phyloP scores from a whole-genome alignment of 1,284 basidiomycete species.

The Puccinia coronata region DNA sequence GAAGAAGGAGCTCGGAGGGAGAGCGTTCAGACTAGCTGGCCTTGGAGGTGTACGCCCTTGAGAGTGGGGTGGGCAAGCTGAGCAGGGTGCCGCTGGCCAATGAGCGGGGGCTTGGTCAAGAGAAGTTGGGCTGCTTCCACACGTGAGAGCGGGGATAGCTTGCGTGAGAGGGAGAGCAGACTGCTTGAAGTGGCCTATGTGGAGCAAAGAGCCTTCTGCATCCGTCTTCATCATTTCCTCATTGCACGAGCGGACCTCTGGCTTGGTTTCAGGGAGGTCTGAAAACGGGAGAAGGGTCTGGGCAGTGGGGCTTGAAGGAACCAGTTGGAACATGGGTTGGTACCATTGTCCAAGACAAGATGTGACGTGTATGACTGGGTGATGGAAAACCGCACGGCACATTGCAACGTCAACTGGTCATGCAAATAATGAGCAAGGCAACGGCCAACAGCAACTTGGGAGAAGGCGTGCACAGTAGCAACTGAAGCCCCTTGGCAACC shows the following conservation, averaged over 20 bases:
- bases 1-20: slow-evolving; percentile 27
- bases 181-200: slow-evolving; percentile 12
- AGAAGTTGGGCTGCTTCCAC: slow-evolving; percentile 24
- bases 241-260: slow-evolving; percentile 15
- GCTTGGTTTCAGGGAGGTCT: slow-evolving; percentile 20
- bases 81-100: slow-evolving; percentile 3
- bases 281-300: not conserved
- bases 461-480: too few species aligned
- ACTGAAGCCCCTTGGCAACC: too few species aligned
- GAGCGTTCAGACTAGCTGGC: not conserved
- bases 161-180: not conserved
- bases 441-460: too few species aligned
- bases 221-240: not conserved
- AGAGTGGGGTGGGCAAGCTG: slow-evolving; percentile 34
- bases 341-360: too few species aligned
- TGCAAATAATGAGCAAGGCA: too few species aligned
- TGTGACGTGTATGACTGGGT: too few species aligned
- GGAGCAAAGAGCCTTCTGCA: not conserved
- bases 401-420: too few species aligned
- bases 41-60: slow-evolving; percentile 9
- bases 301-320: slow-evolving; percentile 10
- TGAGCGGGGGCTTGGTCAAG: not conserved
- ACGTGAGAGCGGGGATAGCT: too few species aligned
- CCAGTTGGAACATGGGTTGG: not conserved
- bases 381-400: too few species aligned